Evolutionary conservation across 306 rosid species (phyloP), one percentile per base, ranked within the genome.

Genomic region (Cicer pinnatifidum): DNA sequence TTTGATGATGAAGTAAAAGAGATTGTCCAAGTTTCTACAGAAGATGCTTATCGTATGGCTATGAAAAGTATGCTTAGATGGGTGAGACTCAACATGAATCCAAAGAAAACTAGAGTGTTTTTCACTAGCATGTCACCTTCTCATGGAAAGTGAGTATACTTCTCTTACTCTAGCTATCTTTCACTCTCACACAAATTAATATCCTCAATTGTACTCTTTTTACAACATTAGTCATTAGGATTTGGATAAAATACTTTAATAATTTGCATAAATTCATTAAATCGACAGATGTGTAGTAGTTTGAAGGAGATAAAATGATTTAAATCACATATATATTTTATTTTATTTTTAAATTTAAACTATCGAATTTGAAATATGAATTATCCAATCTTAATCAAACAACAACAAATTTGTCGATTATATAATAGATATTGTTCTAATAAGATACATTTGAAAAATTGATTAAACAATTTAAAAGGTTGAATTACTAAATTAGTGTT

Each of bases 71-170:
- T 88, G 96, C 79, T 90, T 78, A 88, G 96, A 88, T 95, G 99
- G 99, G 96, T 91, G 66, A 78, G 78, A 74, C 80, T 81, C 71
- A 95, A 95, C 52, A 88, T 91, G 96, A 83, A 95, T 86, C 93
- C 92, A 8, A 86, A 87, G 75, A 91, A 82, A 76, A 86, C 97
- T 2, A 88, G 97, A 72, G 97, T 95, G 76, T 90, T 95, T 84
- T 95, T 95, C 93, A 85, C 99, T n/a, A 88, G 97, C 96, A 95
- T 95, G 99, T 91, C 99, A 39, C 99, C 99, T 72, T 78, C 97
- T 73, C 99, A 95, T 83, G 86, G 69, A 80, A 87, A 90, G 99
- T 95, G 10, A 65, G 81, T 66, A 61, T 15, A 60, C 5, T n/a
- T 35, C 20, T 60, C 5, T 45, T 6, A 56, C 28, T 16, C 59